Evolutionary conservation across 176 grass and related monocot genomes (phyloP), one percentile per base, ranked within the genome.

Genomic region (Rhipidocladum racemiflorum): DNA sequence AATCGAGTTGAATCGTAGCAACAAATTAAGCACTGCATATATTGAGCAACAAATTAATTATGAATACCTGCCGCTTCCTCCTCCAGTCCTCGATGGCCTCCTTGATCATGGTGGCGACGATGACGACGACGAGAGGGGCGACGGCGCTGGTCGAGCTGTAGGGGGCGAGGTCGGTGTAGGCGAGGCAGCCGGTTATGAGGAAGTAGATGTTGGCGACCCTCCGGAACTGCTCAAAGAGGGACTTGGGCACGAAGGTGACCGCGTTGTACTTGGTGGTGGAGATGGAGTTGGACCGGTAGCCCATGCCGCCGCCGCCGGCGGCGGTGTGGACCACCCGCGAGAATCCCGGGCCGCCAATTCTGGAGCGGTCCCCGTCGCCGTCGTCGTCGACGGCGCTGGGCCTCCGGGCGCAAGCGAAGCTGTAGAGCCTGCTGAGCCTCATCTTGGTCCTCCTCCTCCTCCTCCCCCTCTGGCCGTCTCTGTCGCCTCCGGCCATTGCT

Each of bases 121-220:
- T 70, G 24, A 98, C 85, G 51, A 90, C 0, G 74, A 86, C 30
- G 42, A 98, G 85, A 1, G 96, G 96, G 42, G 29, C 20, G 18
- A 94, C 30, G 3, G 85, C 85, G 23, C 66, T 93, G 55, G 40
- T 3, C 3, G 88, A 65, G 66, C 0, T 48, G 80, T 84, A 98
- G 4, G 96, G 82, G 7, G 96, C 88, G 82, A 98, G 79, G 3
- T 32, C 1, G 32, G 50, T 81, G 88, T 85, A 93, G 21, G 89
- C 3, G 35, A 98, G 59, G 66, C 87, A 81, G 18, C 2, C 90
- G 24, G 65, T 0, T 55, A 83, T 10, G 50, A 98, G 85, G 77
- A 98, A 98, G 89, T 94, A 98, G 51, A 98, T 60, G 83, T 98
- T 98, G 69, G 92, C 96, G 3, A 94, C 96, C 13, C 96, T 67